These are phyloP conservation scores for Dactylellina sp. DNA, from an alignment of 2,329 filamentous ascomycete species.

Conservation along the genomic window DNA sequence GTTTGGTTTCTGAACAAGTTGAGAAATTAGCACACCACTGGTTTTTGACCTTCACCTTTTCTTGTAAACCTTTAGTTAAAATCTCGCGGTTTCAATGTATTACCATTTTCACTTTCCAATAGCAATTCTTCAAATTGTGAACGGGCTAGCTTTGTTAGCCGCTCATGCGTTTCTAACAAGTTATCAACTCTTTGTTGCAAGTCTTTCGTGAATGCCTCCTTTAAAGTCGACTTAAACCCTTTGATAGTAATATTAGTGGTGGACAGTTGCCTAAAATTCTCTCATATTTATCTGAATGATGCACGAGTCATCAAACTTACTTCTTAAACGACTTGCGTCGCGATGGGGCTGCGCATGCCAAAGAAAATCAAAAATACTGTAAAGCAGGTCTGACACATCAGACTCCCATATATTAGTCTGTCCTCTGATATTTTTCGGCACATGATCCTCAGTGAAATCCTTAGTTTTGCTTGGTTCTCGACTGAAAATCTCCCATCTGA, in stretches of 20 bases:
- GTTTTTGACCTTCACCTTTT: too few relatives aligned
- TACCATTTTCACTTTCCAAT: conserved; percentile 60
- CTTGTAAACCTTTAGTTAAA: too few relatives aligned
- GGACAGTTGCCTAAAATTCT: neutral
- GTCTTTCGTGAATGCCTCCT: conserved; percentile 27
- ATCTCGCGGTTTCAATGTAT: conserved; percentile 44
- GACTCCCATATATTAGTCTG: conserved; percentile 26
- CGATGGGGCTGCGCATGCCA: conserved; percentile 30
- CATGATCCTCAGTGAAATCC: neutral
- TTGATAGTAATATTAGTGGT: neutral
- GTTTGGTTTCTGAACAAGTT: conserved; percentile 4
- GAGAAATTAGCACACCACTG: too few relatives aligned
- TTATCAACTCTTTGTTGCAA: conserved; percentile 15
- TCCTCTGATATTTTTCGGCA: neutral
- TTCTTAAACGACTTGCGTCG: conserved; percentile 13
- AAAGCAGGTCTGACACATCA: conserved; percentile 13
- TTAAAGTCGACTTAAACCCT: conserved; percentile 20
- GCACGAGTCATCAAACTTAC: neutral
- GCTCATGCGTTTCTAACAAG: conserved; percentile 7
- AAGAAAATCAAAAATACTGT: conserved; percentile 22
- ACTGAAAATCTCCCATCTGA: conserved; percentile 17
- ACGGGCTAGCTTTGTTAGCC: conserved; percentile 6
- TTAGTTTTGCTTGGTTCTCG: neutral
- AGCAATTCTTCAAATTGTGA: conserved; percentile 12
- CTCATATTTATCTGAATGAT: neutral